Evolutionary conservation across 2,329 filamentous ascomycete genomes (phyloP).

Genomic region (Clarireedia paspali): DNA sequence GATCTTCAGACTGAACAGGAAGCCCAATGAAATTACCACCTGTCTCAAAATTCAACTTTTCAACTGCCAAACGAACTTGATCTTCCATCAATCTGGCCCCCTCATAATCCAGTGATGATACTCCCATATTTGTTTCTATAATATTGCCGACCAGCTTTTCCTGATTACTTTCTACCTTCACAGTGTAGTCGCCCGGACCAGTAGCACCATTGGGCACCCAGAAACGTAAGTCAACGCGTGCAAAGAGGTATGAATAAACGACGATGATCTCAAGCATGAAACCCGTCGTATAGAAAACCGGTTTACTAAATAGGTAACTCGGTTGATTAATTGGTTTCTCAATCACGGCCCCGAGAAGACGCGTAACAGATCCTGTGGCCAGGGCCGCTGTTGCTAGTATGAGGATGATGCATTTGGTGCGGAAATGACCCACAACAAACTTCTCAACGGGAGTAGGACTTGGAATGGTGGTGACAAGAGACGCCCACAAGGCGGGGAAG

Average conservation of each 20-base stretch:
- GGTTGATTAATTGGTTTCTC: conserved; percentile 5
- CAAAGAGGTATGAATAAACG: conserved; percentile 55
- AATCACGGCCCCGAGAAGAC: conserved; percentile 51
- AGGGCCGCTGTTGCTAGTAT: conserved; percentile 50
- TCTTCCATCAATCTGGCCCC: not conserved
- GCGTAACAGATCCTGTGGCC: conserved; percentile 48
- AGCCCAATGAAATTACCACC: not conserved
- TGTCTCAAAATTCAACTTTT: not conserved
- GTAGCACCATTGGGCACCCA: conserved; percentile 62
- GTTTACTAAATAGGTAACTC: conserved; percentile 43
- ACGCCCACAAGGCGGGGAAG: conserved; percentile 56
- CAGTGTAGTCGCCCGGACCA: conserved; percentile 38
- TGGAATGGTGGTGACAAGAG: conserved; percentile 43
- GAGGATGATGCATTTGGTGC: conserved; percentile 57
- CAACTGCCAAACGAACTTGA: not conserved
- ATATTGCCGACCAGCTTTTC: not conserved
- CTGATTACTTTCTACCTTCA: not conserved
- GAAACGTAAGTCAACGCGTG: conserved; percentile 68
- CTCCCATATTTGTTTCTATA: not conserved
- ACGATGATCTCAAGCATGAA: conserved; percentile 66
- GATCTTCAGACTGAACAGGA: not conserved
- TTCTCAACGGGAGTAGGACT: conserved; percentile 39
- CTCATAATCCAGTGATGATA: not conserved
- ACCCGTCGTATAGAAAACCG: conserved; percentile 72
- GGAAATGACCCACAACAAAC: conserved; percentile 59